Evolutionary conservation across 2,329 filamentous ascomycete genomes (phyloP), one percentile per base, ranked within the genome.

Genomic region (Penicillium sp.): DNA sequence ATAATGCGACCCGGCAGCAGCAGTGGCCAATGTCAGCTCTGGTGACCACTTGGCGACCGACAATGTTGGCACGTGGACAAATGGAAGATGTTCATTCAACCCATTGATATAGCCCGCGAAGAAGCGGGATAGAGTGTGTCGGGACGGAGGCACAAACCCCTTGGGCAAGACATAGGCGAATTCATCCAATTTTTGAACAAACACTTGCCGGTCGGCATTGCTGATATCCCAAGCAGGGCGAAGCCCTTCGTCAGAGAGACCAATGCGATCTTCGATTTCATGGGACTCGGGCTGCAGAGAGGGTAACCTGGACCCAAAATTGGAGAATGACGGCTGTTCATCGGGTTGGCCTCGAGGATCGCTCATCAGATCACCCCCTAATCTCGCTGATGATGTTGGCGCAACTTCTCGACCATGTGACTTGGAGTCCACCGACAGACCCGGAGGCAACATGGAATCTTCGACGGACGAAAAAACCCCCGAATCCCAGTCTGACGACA

Each of bases 91-190:
- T 41, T 76, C 73, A 43, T 77, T 75, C 45, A 76, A 62, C 9
- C 75, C 74, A 46, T 74, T 75, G 38, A 77, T 71, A 58, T 76
- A 78, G 9, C 72, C 73, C n/a, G 75, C 74, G 49, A 77, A 66
- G 50, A 75, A 76, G 9, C 74, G 66, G 36, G 72, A 74, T 29
- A 78, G 55, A 0, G 70, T 68, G 59, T 76, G 72, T 29, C 71
- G 67, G 13, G 75, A 75, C 4, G 75, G 75, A n/a, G 74, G 67
- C 26, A 70, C 62, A 51, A 76, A 78, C 1, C 66, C 66, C 45
- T 69, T 69, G 8, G 74, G 73, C 38, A 77, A 68, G 43, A 74
- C 64, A 51, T 67, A 66, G 40, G 71, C 66, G 49, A 75, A 75
- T 32, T 71, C 70, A 32, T 73, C 72, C 7, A 75, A 61, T 47